Base-by-base conservation (phyloP, 108 stramenopile species). In the Skeletonema grethae region DNA sequence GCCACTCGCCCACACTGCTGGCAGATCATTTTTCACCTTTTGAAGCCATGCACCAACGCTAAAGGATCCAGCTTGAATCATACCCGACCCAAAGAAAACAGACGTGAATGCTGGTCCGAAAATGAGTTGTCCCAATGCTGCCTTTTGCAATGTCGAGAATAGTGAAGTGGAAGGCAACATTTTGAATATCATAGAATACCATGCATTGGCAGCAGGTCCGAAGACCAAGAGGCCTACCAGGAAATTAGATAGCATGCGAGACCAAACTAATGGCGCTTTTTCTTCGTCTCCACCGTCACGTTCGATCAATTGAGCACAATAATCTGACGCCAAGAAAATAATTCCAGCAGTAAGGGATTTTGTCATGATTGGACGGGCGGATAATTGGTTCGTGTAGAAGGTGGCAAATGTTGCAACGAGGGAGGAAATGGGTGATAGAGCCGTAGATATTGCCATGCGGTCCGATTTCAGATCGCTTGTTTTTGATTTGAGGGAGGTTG, bases 71-170 rank as follows among this genome's bases (percentile, higher is more conserved):
- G 73, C 15, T 63, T 91, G 86, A 25, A 90, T 38, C 72, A 95
- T 70, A 24, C 82, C 79, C 0, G 86, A 65, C 0, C 87, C 91
- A 70, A 96, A 96, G 58, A 92, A 96, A 63, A 96, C 83, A 48
- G 86, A 89, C 1, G 88, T 96, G 68, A 96, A 94, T 61, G 81
- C 69, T 8, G 95, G 95, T 9, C 95, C 95, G 70, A 96, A 96
- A 32, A 96, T 45, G 16, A 92, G 34, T 79, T 96, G 95, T 61
- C 95, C 95, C 74, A 85, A 67, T 16, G 82, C 77, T 10, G 95
- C 95, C 69, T 96, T 96, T 67, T 84, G 76, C 20, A 96, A 55
- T 4, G 92, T 93, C 4, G 86, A 86, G 11, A 68, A 30, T 2
- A 96, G 75, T 3, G 82, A 71, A 4, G 89, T 92, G 3, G 76